Conservation (phyloP, 805 yeast species). For the Saccharomycopsis sp. region DNA sequence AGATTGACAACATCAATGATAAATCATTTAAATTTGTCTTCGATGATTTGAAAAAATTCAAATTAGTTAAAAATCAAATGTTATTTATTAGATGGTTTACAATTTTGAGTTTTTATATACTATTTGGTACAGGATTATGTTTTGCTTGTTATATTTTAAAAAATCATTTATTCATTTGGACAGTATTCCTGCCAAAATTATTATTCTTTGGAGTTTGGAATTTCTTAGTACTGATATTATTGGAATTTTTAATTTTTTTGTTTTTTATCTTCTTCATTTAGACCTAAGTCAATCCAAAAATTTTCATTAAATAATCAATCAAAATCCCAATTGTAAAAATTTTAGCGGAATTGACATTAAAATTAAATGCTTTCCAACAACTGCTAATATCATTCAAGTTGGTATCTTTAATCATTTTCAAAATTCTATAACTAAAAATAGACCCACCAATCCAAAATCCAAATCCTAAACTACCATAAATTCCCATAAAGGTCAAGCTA, state of each 20-base stretch:
- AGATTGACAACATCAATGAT: neutral
- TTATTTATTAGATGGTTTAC: conserved; percentile 29
- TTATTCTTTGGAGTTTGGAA: conserved; percentile 73
- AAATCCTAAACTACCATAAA: conserved; percentile 60
- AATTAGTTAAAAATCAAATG: conserved; percentile 29
- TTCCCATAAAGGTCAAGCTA: conserved; percentile 56
- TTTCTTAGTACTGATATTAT: conserved; percentile 9
- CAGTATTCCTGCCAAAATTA: conserved; percentile 91
- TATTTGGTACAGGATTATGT: conserved; percentile 48
- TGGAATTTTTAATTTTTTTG: conserved; percentile 1
- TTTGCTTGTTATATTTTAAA: conserved; percentile 64
- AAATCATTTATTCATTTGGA: conserved; percentile 91
- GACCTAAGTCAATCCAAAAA: conserved; percentile 28
- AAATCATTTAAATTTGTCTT: no score
- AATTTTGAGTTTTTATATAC: conserved; percentile 43
- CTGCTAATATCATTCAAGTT: conserved; percentile 67
- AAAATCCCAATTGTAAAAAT: conserved; percentile 56
- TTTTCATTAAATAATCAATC: conserved; percentile 48
- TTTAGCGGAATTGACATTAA: conserved; percentile 70
- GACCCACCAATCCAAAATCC: conserved; percentile 63
- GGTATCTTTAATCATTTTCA: conserved; percentile 59
- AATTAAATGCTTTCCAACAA: conserved; percentile 75
- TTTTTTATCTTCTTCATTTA: neutral
- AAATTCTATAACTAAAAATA: conserved; percentile 58
- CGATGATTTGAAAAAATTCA: no score